Evolutionary conservation across 1,284 basidiomycete genomes (phyloP).

Genomic region (Cutaneotrichosporon sp.): DNA sequence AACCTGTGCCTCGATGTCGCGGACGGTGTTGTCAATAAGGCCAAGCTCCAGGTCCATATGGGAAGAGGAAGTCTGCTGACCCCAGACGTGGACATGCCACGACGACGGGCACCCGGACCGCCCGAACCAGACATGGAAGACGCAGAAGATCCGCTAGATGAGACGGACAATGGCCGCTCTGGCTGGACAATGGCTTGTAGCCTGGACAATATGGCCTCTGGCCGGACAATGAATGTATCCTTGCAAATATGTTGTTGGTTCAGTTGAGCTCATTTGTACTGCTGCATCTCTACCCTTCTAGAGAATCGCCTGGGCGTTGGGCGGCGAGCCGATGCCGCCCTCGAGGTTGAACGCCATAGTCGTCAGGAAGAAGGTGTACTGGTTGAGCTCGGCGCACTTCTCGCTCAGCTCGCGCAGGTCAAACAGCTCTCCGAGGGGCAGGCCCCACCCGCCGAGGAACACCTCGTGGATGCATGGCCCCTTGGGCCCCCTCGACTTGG

Average conservation of each 20-base stretch:
- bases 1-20: too few species aligned
- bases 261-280: neutral
- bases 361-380: slow-evolving; percentile 55
- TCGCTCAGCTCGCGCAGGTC: slow-evolving; percentile 52
- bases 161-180: too few species aligned
- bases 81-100: too few species aligned
- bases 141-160: too few species aligned
- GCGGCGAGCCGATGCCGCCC: slow-evolving; percentile 54
- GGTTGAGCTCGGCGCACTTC: slow-evolving; percentile 39
- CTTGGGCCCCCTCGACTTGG: slow-evolving; percentile 4
- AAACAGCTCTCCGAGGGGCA: slow-evolving; percentile 55
- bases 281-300: slow-evolving; percentile 19
- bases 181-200: too few species aligned
- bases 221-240: too few species aligned
- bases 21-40: too few species aligned
- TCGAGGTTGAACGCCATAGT: slow-evolving; percentile 52
- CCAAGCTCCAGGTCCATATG: too few species aligned
- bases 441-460: slow-evolving; percentile 44
- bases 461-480: slow-evolving; percentile 32
- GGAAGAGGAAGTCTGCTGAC: too few species aligned
- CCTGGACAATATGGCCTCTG: too few species aligned
- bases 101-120: too few species aligned
- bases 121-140: too few species aligned
- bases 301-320: slow-evolving; percentile 53
- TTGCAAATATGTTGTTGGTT: neutral